Evolutionary conservation across 805 yeast genomes (phyloP), one percentile per base, ranked within the genome.

Genomic region (Saturnispora sekii): DNA sequence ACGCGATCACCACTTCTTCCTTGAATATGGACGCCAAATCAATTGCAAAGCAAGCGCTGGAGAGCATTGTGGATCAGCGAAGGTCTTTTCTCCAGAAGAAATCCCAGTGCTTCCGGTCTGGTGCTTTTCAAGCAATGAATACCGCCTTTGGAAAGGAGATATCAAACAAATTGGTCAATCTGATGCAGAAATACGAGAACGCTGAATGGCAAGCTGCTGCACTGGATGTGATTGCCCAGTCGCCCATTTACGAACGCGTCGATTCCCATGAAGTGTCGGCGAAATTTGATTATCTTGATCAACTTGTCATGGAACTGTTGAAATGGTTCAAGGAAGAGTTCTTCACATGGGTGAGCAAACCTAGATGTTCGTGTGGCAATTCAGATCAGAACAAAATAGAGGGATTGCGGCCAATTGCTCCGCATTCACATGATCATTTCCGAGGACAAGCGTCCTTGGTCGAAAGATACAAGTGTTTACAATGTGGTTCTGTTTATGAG

Each of bases 301-400:
- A 71, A 28, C 50, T 83, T 2, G 81, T 82, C 1, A 67, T 66
- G 49, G 82, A 75, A 48, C 57, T 80, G 30, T 62, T 83, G 11
- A 62, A 69, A 39, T 83, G 86, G 80, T 90, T 81, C 66, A 87
- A 86, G 53, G 67, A 78, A 34, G 81, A 76, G 35, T 88, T 85
- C 65, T 90, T 90, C 65, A 67, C 63, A 26, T 90, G 97, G 97
- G 79, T 85, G 8, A 82, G 83, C 54, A 70, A 71, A 32, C 87
- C 93, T 0, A 58, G 66, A 10, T 85, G 96, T 52, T 57, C 65
- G 0, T 84, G 95, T 59, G 69, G 67, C 0, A 62, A 62, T 17
- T 57, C 57, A 2, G 67, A 66, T 5, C 64, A 66, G 43, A 58
- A 61, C 15, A 67, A 72, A 28, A 68, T 80, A 2, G 44, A 47